These are phyloP conservation scores for Volvariella volvacea DNA, from an alignment of 1,284 basidiomycete species.

Conservation along the genomic window DNA sequence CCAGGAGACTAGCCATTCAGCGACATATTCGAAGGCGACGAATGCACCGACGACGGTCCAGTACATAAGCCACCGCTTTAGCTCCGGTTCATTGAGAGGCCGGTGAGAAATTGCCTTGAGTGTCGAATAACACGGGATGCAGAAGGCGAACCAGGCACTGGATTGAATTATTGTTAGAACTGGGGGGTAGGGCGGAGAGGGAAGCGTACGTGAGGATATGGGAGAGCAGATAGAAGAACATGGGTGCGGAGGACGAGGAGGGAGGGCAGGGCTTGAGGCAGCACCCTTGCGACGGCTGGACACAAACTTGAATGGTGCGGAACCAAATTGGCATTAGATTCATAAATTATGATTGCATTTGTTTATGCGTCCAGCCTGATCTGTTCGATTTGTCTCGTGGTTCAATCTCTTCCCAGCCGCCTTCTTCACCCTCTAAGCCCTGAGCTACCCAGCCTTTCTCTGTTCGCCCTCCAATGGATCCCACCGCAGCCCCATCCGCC, in stretches of 20 bases:
- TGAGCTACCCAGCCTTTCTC: conserved; percentile 9
- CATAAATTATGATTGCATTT: conserved; percentile 15
- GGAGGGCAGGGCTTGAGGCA: conserved; percentile 6
- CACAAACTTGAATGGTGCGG: background rate
- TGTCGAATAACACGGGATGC: conserved; percentile 55
- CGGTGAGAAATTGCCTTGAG: conserved; percentile 60
- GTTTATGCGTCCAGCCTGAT: conserved; percentile 14
- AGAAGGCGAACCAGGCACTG: conserved; percentile 67
- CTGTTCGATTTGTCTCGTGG: conserved; percentile 13
- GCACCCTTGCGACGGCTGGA: background rate
- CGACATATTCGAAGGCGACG: conserved; percentile 61
- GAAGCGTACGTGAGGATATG: conserved; percentile 29
- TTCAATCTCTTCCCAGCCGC: conserved; percentile 23
- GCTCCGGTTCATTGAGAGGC: conserved; percentile 49
- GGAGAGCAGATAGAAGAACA: conserved; percentile 44
- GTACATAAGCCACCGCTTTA: conserved; percentile 53
- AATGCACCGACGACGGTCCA: conserved; percentile 55
- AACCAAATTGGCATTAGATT: background rate
- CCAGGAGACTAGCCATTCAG: conserved; percentile 70
- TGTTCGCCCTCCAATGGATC: conserved; percentile 20
- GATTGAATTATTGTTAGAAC: background rate
- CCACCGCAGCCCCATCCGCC: conserved; percentile 18
- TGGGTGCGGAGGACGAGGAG: conserved; percentile 13
- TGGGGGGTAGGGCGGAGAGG: background rate
- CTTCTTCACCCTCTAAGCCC: conserved; percentile 14